phyloP scores from a whole-genome alignment of 768 basidiomycete species.

The Leccinum olivaceopallidum region DNA sequence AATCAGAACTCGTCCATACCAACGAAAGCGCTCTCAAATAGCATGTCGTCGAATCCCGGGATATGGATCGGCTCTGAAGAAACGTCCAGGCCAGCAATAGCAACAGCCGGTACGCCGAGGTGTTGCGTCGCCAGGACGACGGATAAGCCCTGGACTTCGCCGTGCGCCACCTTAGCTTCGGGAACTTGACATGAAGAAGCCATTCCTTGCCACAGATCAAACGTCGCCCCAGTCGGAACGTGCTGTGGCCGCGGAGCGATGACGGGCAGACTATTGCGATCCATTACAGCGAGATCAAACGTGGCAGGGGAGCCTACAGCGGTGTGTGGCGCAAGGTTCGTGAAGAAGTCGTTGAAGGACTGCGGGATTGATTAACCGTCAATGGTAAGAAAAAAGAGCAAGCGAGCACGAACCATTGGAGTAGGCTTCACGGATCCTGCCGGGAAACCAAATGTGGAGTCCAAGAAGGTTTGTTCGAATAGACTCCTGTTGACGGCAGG shows the following conservation, averaged over 20 bases:
- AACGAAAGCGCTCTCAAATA: conserved; percentile 15
- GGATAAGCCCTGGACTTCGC: not conserved
- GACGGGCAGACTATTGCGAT: conserved; percentile 21
- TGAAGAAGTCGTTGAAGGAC: conserved; percentile 28
- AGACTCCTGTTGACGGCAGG: conserved; percentile 50
- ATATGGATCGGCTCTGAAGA: conserved; percentile 3
- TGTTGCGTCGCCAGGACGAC: conserved; percentile 4
- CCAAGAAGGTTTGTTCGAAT: conserved; percentile 45
- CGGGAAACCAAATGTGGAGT: conserved; percentile 30
- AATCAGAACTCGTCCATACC: conserved; percentile 16
- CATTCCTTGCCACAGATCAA: conserved; percentile 25
- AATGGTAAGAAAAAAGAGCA: rapidly evolving
- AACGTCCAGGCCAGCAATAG: conserved; percentile 10
- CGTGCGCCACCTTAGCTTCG: conserved; percentile 1
- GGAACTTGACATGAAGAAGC: not conserved
- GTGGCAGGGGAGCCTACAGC: conserved; percentile 10
- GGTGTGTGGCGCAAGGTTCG: conserved; percentile 24
- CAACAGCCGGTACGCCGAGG: not conserved
- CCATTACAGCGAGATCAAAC: conserved; percentile 27
- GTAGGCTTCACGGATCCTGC: not conserved
- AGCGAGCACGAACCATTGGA: conserved; percentile 14
- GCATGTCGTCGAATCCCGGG: conserved; percentile 18
- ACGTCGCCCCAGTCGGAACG: not conserved
- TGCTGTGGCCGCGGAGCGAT: conserved; percentile 31
- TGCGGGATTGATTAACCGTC: conserved; percentile 2